These are phyloP conservation scores for Scortechinia acanthostroma DNA, from an alignment of 2,329 filamentous ascomycete species.

Conservation along the genomic window DNA sequence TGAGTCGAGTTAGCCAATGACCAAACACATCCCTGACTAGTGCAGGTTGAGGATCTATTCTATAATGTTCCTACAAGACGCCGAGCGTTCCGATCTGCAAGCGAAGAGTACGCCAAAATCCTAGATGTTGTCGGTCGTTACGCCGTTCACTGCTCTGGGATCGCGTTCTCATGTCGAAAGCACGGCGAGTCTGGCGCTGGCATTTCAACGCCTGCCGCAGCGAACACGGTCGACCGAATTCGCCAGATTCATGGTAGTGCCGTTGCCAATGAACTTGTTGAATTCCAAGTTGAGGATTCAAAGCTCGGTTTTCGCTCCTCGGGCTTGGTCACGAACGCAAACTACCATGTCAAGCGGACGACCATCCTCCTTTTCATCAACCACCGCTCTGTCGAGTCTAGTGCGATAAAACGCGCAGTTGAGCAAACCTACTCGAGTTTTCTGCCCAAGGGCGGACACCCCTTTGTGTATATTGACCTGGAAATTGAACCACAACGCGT, in stretches of 20 bases:
- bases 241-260: conserved; percentile 79
- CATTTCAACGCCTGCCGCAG: conserved; percentile 70
- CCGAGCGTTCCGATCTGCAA: conserved; percentile 80
- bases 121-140: conserved; percentile 90
- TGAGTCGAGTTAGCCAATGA: conserved; percentile 22
- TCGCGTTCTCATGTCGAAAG: conserved; percentile 95
- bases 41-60: conserved; percentile 71
- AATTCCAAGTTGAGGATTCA: conserved; percentile 64
- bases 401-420: conserved; percentile 77
- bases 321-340: conserved; percentile 83
- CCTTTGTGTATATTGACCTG: conserved; percentile 85
- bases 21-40: too few relatives aligned
- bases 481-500: conserved; percentile 88
- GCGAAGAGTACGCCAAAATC: conserved; percentile 96
- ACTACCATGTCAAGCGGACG: conserved; percentile 87
- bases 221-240: conserved; percentile 74
- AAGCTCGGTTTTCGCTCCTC: conserved; percentile 78
- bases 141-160: conserved; percentile 82
- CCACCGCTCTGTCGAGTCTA: conserved; percentile 85
- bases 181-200: conserved; percentile 79
- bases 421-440: conserved; percentile 86
- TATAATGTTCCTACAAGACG: conserved; percentile 89
- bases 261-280: conserved; percentile 81
- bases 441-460: conserved; percentile 86
- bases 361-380: conserved; percentile 91